Base-by-base conservation (phyloP, 805 yeast species). In the Naumovozyma castellii region DNA sequence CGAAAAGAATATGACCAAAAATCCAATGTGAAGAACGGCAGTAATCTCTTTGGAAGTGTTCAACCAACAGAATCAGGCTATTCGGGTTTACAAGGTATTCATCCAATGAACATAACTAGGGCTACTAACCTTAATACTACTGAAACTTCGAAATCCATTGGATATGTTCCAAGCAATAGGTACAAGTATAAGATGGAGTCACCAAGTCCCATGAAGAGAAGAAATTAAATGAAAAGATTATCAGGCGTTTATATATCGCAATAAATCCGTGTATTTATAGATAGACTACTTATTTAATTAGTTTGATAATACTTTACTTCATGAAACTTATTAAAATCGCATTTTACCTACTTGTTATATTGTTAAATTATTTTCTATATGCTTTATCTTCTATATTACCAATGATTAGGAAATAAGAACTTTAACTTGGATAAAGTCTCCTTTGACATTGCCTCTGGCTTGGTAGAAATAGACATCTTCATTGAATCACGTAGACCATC, bases 381-480 rank as follows among this genome's bases (percentile, higher is more conserved):
- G n/a, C n/a, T n/a, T n/a, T n/a, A n/a, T n/a, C n/a, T 22, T 10
- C 10, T 22, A 32, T 51, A 43, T 40, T 78, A 81, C 94, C 92
- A 87, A 67, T 88, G 84, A 28, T 88, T 94, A 9, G 97, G 97
- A 69, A 84, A 86, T 51, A 92, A 68, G 60, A 61, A 92, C 62
- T 83, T 87, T 76, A 92, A 76, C 64, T 84, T 84, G 56, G 78
- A 78, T 52, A 83, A 70, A 44, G 86, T 67, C 45, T 80, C 84
- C 49, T 74, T 72, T 54, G 81, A 78, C 51, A 84, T 80, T 13
- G 85, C 94, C 27, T 67, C 69, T 4, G 83, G 77, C 44, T 75
- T 69, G 18, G 97, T 92, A 46, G 86, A 75, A 32, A 90, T 88
- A 5, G 94, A 67, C 61, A 66, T 79, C 64, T 83, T 83, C 82